These are phyloP conservation scores for Ogataea wickerhamii DNA, from an alignment of 805 yeast genomes.

Conservation along the genomic window DNA sequence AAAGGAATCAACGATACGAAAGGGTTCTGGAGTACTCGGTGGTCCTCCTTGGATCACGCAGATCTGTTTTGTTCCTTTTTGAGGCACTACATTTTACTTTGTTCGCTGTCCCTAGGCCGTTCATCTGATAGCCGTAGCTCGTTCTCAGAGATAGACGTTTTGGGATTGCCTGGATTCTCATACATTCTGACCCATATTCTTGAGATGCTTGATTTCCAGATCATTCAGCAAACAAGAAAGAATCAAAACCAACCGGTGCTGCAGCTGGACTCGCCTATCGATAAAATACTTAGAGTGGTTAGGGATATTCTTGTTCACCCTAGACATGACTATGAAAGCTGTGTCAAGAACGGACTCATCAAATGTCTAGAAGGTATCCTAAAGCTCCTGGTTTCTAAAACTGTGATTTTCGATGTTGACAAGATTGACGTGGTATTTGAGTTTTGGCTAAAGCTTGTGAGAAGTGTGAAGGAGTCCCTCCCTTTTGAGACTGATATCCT, in stretches of 20 bases:
- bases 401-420: constrained; percentile 22
- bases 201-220: constrained; percentile 34
- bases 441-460: constrained; percentile 23
- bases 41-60: constrained; percentile 51
- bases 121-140: not conserved
- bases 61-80: constrained; percentile 59
- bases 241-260: constrained; percentile 1
- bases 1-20: constrained; percentile 52
- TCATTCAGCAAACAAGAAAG: constrained; percentile 13
- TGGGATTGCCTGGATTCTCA: constrained; percentile 43
- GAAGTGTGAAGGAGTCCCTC: constrained; percentile 15
- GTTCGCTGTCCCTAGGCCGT: constrained; percentile 21
- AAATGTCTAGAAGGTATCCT: constrained; percentile 22
- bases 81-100: constrained; percentile 48
- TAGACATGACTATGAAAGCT: constrained; percentile 28
- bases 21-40: constrained; percentile 60
- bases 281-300: constrained; percentile 32
- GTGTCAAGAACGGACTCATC: constrained; percentile 20
- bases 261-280: constrained; percentile 23
- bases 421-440: constrained; percentile 25
- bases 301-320: constrained; percentile 35
- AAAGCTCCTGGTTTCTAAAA: constrained; percentile 22
- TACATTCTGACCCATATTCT: constrained; percentile 44
- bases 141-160: constrained; percentile 13
- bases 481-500: constrained; percentile 28